Conservation (phyloP, 73 alveolate species). For the Breviolum minutum region DNA sequence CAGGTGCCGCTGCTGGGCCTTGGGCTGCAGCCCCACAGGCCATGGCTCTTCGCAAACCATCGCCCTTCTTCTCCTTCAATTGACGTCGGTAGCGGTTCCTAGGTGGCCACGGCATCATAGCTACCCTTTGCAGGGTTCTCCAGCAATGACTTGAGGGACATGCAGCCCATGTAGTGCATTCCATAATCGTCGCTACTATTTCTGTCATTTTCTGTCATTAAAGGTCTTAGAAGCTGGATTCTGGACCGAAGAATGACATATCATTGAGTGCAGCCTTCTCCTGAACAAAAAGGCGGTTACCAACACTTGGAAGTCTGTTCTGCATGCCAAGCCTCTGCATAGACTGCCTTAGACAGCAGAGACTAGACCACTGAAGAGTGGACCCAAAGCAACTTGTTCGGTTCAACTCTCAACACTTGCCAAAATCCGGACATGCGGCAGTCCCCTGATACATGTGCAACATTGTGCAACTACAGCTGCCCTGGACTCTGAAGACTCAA, state of each 20-base stretch:
- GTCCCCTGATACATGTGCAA: too few relatives aligned
- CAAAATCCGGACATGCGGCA: too few relatives aligned
- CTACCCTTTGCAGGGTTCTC: background rate
- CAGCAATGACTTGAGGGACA: background rate
- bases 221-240: too few relatives aligned
- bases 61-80: background rate
- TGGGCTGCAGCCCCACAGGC: background rate
- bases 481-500: too few relatives aligned
- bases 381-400: too few relatives aligned
- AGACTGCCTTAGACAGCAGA: background rate
- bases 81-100: slow-evolving; percentile 51
- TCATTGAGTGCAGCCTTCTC: too few relatives aligned
- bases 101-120: background rate
- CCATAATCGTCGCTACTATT: too few relatives aligned
- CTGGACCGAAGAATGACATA: too few relatives aligned
- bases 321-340: slow-evolving; percentile 18
- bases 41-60: background rate
- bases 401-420: too few relatives aligned
- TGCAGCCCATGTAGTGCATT: background rate
- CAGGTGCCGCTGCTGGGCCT: background rate
- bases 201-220: too few relatives aligned
- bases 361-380: background rate
- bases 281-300: too few relatives aligned
- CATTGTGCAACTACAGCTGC: too few relatives aligned
- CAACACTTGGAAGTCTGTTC: background rate